A percentile compares a stretch with the other conserved stretches of the same genome.
Evolutionary conservation across 257 asterid species (phyloP).

Genomic region (Paraleonurus japonicus): DNA sequence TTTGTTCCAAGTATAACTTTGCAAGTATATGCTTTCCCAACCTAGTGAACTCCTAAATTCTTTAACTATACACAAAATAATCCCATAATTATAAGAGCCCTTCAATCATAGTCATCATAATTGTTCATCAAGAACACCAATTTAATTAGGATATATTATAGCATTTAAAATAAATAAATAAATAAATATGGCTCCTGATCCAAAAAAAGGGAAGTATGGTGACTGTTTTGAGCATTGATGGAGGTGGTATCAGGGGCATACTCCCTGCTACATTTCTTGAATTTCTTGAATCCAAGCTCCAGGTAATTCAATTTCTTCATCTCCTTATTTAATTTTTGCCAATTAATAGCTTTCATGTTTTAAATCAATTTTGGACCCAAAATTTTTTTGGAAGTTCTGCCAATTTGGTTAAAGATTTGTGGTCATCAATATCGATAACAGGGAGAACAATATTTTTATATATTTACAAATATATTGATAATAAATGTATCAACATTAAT

Average conservation of each 20-base stretch:
- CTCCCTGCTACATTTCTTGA: conserved; percentile 51
- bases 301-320: conserved; percentile 25
- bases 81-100: neutral
- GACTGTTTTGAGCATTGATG: conserved; percentile 59
- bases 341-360: too few species aligned
- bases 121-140: neutral
- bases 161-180: neutral
- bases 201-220: conserved; percentile 41
- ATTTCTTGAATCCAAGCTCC: conserved; percentile 62
- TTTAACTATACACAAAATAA: neutral
- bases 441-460: too few species aligned
- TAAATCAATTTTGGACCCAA: too few species aligned
- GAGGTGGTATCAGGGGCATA: conserved; percentile 65
- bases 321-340: too few species aligned
- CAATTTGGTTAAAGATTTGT: too few species aligned
- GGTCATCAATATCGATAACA: too few species aligned
- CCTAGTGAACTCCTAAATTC: neutral
- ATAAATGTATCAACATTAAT: too few species aligned
- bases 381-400: too few species aligned
- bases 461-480: too few species aligned
- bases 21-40: neutral
- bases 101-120: neutral
- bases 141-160: neutral
- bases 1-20: neutral
- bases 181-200: conserved; percentile 21